Conservation (phyloP, 805 yeast species). For the Metschnikowia dekortorum region DNA sequence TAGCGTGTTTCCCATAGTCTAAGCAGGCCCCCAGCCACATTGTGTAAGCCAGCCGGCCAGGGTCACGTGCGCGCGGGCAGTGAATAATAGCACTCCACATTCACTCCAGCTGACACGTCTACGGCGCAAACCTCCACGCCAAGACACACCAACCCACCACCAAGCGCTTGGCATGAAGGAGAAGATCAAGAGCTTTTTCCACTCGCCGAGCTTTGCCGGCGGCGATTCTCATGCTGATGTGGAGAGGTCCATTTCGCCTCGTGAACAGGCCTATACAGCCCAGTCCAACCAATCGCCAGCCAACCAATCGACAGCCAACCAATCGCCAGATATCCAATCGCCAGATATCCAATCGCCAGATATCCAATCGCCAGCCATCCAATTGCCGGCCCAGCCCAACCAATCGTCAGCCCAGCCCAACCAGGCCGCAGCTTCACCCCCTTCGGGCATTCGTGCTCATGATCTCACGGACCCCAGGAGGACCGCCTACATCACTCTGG, state of each 20-base stretch:
- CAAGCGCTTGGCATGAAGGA: constrained; percentile 5
- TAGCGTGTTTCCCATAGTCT: too few species aligned
- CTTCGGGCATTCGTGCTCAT: too few species aligned
- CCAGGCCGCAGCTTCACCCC: too few species aligned
- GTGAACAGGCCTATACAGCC: constrained; percentile 14
- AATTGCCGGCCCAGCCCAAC: too few species aligned
- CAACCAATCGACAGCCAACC: too few species aligned
- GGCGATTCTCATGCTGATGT: constrained; percentile 10
- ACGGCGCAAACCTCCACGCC: too few species aligned
- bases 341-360: too few species aligned
- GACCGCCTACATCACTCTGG: constrained; percentile 12
- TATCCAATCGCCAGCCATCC: too few species aligned
- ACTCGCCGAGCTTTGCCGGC: constrained; percentile 18
- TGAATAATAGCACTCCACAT: constrained; percentile 1
- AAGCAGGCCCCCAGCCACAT: too few species aligned
- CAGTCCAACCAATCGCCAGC: not conserved
- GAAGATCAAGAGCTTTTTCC: constrained; percentile 13
- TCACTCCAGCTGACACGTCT: not conserved
- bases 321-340: too few species aligned
- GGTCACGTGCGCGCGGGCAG: not conserved
- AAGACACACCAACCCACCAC: not conserved
- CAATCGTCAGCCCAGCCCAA: too few species aligned
- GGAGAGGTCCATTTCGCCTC: constrained; percentile 34
- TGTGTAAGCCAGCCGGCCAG: not conserved
- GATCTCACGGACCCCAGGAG: not conserved